phyloP scores from a whole-genome alignment of 106 monocot species.

The Acanthochlamys bracteata region DNA sequence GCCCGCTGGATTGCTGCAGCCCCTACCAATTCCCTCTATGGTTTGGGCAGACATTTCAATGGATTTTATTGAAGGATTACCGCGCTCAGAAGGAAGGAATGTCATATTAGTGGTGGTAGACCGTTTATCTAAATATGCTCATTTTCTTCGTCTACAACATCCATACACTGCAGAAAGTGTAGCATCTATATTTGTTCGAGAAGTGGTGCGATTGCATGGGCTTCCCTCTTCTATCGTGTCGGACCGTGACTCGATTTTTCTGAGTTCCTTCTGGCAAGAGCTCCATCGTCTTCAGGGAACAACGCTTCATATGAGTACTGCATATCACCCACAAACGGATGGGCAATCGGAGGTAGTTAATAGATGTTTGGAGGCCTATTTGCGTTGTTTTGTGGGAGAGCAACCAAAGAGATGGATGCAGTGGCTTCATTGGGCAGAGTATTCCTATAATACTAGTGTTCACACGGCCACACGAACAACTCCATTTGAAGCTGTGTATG shows the following conservation, averaged over 20 bases:
- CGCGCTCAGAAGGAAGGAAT: background rate
- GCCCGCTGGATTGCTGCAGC: conserved; percentile 4
- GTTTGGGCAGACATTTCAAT: conserved; percentile 8
- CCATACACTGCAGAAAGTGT: background rate
- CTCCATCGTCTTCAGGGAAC: background rate
- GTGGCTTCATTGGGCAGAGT: background rate
- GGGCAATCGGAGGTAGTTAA: background rate
- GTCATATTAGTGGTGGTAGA: conserved; percentile 2
- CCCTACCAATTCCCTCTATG: conserved; percentile 1
- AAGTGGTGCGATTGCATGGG: background rate
- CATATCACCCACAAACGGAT: background rate
- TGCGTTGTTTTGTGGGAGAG: background rate
- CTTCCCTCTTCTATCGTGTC: background rate
- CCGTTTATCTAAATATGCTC: background rate
- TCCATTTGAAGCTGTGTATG: conserved; percentile 3
- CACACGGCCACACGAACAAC: background rate
- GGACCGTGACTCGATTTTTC: background rate
- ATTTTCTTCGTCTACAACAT: background rate
- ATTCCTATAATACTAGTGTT: background rate
- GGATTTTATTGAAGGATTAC: conserved; percentile 3
- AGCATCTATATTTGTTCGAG: background rate
- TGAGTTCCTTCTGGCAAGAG: background rate
- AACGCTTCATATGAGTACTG: background rate
- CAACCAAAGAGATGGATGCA: too few relatives aligned
- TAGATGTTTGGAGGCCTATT: too few relatives aligned